Conservation (phyloP, 345 rosid species). For the Eucalyptus fibrosa region DNA sequence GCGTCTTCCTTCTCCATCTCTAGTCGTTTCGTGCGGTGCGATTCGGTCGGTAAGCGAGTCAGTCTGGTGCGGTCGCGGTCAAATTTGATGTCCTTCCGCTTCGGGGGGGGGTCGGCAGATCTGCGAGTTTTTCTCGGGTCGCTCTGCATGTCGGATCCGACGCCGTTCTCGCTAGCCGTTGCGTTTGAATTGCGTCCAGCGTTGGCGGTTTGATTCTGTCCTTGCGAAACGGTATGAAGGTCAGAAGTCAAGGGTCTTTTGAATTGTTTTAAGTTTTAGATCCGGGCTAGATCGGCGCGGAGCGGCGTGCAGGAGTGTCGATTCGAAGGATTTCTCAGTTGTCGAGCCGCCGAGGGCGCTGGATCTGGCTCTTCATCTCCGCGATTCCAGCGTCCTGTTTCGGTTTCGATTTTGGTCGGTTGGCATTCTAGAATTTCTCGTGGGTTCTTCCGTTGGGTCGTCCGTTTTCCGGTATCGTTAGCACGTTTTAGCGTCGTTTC, state of each 20-base stretch:
- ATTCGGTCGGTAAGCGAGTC: neutral
- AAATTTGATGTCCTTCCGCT: neutral
- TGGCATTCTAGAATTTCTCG: neutral
- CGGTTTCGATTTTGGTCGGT: neutral
- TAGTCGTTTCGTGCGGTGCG: neutral
- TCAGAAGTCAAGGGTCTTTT: neutral
- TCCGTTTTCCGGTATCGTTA: neutral
- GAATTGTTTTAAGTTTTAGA: neutral
- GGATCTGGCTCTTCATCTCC: neutral
- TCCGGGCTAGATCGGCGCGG: neutral
- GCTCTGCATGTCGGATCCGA: neutral
- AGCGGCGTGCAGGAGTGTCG: neutral
- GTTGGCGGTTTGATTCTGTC: neutral
- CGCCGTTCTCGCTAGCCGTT: neutral
- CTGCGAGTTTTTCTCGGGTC: neutral
- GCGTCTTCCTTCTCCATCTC: neutral
- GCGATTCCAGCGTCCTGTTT: neutral
- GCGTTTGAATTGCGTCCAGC: neutral
- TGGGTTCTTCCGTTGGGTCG: neutral
- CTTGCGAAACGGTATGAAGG: neutral
- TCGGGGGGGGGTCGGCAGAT: neutral
- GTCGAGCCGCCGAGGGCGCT: neutral
- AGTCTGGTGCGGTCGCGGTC: neutral
- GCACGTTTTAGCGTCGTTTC: neutral
- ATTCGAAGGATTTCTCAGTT: neutral